These are phyloP conservation scores for Orbilia oligospora DNA, from an alignment of 2,329 filamentous ascomycete genomes.

Conservation along the genomic window DNA sequence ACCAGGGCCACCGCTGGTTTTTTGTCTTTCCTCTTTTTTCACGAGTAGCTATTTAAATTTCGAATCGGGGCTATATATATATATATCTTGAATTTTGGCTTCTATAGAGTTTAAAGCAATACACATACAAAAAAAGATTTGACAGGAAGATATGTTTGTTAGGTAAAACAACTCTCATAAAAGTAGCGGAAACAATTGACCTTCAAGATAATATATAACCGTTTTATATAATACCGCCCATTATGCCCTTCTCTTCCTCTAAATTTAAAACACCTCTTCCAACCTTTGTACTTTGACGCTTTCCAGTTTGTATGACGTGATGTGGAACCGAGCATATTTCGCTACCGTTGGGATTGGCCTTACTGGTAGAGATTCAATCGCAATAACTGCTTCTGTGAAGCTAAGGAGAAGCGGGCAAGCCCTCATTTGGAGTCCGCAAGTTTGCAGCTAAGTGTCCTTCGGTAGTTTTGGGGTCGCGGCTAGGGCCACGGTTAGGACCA, in stretches of 20 bases:
- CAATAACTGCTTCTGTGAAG: no score
- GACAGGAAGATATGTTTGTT: constrained; percentile 2
- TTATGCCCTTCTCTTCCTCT: constrained; percentile 16
- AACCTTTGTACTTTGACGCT: background rate
- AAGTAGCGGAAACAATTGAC: background rate
- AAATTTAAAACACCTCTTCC: background rate
- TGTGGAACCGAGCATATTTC: background rate
- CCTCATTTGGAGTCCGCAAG: no score
- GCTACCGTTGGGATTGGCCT: background rate
- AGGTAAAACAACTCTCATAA: background rate
- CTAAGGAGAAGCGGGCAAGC: no score
- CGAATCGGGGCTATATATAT: background rate
- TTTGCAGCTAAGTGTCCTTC: no score
- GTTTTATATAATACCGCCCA: background rate
- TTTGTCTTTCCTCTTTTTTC: no score
- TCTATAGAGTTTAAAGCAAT: background rate
- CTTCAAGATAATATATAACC: constrained; percentile 3
- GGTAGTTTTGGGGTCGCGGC: no score
- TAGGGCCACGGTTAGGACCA: no score
- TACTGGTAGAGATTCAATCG: background rate
- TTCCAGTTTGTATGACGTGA: background rate
- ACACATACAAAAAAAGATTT: background rate
- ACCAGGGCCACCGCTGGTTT: no score
- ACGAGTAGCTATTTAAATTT: background rate
- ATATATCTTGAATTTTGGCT: background rate